Conservation (phyloP, 75 land plant genomes). For the Cunninghamia lanceolata region DNA sequence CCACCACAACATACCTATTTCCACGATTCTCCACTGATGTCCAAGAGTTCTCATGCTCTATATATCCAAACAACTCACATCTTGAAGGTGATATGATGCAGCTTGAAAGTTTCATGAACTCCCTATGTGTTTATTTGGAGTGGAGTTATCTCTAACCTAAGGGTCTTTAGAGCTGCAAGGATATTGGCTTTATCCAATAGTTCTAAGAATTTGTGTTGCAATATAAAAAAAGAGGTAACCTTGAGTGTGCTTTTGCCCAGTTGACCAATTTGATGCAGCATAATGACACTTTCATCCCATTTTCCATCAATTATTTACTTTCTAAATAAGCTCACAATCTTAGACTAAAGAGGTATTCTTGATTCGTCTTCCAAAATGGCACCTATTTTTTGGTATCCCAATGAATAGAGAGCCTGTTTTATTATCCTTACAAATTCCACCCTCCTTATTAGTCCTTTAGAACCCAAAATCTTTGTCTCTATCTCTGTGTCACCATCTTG, state of each 20-base stretch:
- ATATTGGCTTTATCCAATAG: too few species aligned
- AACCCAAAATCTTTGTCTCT: constrained; percentile 37
- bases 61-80: too few species aligned
- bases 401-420: constrained; percentile 75
- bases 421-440: constrained; percentile 83
- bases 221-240: constrained; percentile 57
- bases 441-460: constrained; percentile 59
- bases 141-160: too few species aligned
- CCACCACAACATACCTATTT: too few species aligned
- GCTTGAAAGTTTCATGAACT: too few species aligned
- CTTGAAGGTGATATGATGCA: too few species aligned
- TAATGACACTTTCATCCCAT: constrained; percentile 75
- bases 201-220: too few species aligned
- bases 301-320: constrained; percentile 65
- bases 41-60: too few species aligned
- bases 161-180: too few species aligned
- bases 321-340: constrained; percentile 44
- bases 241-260: constrained; percentile 34
- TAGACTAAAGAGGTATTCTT: constrained; percentile 70
- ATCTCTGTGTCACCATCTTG: constrained; percentile 30
- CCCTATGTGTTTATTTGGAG: too few species aligned
- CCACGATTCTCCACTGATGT: too few species aligned
- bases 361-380: constrained; percentile 78
- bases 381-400: constrained; percentile 69
- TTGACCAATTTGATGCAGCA: constrained; percentile 47